Conservation (phyloP, 1,284 basidiomycete genomes). For the Rugosomyces carneus region DNA sequence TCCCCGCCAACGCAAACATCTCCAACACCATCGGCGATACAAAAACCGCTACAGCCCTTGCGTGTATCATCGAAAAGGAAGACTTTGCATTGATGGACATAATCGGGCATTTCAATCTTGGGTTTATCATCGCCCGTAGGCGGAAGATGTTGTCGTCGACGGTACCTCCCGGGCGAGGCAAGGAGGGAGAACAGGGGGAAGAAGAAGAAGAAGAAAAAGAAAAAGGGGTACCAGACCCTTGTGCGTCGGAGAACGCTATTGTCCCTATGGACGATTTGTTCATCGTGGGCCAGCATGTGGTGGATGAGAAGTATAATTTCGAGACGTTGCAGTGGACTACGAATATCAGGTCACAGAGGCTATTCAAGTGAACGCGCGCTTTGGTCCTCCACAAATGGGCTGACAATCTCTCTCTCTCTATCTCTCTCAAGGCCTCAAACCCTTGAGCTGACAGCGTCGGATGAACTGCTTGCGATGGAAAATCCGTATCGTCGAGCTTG, state of each 20-base stretch:
- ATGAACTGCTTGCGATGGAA: conserved; percentile 86
- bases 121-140: conserved; percentile 87
- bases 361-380: conserved; percentile 76
- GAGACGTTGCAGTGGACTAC: conserved; percentile 89
- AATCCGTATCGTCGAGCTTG: no score
- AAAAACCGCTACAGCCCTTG: conserved; percentile 68
- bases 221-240: no score
- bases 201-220: no score
- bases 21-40: conserved; percentile 54
- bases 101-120: conserved; percentile 93
- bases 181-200: conserved; percentile 5
- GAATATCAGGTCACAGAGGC: conserved; percentile 78
- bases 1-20: conserved; percentile 19
- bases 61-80: conserved; percentile 81
- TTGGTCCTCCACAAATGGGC: no score
- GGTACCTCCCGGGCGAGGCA: neutral
- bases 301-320: conserved; percentile 98
- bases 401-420: neutral
- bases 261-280: conserved; percentile 84
- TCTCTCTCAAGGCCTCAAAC: conserved; percentile 54
- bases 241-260: no score
- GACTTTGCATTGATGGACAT: conserved; percentile 87
- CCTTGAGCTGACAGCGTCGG: conserved; percentile 84
- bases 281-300: conserved; percentile 87
- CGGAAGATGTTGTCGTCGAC: conserved; percentile 29